A percentile compares a stretch with the other conserved stretches of the same genome.
These are phyloP conservation scores for Nakazawaea molendinolei DNA, from an alignment of 805 yeast species.

Conservation along the genomic window DNA sequence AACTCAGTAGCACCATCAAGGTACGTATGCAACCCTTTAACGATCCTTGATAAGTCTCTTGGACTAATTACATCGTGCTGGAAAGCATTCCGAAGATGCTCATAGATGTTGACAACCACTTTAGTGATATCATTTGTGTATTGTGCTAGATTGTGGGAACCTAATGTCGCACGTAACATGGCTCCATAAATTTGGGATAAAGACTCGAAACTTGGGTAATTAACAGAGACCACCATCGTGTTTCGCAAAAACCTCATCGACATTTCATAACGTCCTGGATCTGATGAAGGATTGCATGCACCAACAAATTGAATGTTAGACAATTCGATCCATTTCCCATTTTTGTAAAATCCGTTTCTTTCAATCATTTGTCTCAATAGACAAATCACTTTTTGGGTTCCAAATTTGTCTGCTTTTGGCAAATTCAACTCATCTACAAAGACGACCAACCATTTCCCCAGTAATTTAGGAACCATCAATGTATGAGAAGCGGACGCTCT, in stretches of 20 bases:
- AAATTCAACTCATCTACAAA: conserved; percentile 91
- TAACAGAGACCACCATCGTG: conserved; percentile 61
- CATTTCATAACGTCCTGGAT: conserved; percentile 61
- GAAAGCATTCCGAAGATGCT: conserved; percentile 34
- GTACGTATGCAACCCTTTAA: conserved; percentile 56
- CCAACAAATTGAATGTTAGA: conserved; percentile 78
- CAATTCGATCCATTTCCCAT: conserved; percentile 58
- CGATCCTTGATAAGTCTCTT: conserved; percentile 86
- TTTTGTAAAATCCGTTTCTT: conserved; percentile 71
- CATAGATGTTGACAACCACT: conserved; percentile 64
- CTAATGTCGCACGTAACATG: conserved; percentile 50
- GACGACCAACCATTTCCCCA: conserved; percentile 68
- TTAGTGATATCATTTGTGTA: conserved; percentile 44
- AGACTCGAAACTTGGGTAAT: conserved; percentile 65
- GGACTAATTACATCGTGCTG: conserved; percentile 59
- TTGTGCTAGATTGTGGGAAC: conserved; percentile 54
- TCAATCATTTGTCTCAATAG: conserved; percentile 73
- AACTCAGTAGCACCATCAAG: conserved; percentile 26
- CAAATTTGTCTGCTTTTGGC: conserved; percentile 65
- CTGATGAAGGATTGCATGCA: conserved; percentile 88
- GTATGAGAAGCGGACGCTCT: conserved; percentile 43
- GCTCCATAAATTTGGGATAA: conserved; percentile 60
- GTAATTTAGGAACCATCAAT: conserved; percentile 47
- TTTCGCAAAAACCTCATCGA: conserved; percentile 62
- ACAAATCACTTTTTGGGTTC: conserved; percentile 64